A percentile compares a stretch with the other conserved stretches of the same genome.
phyloP scores from a whole-genome alignment of 768 basidiomycete genomes.

The Russula brevipes region DNA sequence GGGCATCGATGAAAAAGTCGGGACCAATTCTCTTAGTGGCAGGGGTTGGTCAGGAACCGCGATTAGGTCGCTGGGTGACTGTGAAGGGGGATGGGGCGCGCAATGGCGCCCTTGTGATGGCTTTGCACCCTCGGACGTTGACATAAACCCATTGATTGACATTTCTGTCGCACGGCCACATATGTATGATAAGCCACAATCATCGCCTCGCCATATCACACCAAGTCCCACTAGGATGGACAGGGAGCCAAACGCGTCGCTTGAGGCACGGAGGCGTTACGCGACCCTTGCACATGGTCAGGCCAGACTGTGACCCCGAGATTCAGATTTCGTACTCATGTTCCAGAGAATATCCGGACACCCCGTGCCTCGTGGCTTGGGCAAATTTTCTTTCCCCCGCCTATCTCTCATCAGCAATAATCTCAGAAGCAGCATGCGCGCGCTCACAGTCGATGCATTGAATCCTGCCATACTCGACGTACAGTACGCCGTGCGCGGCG shows the following conservation, averaged over 20 bases:
- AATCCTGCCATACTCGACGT: slow-evolving; percentile 84
- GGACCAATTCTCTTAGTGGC: slow-evolving; percentile 58
- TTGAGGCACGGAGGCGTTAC: background rate
- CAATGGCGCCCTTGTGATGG: slow-evolving; percentile 68
- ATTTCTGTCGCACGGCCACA: no score
- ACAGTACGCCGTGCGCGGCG: slow-evolving; percentile 95
- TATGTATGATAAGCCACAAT: no score
- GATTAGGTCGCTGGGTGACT: slow-evolving; percentile 83
- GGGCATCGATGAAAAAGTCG: slow-evolving; percentile 16
- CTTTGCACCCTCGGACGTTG: slow-evolving; percentile 43
- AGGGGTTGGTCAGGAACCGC: slow-evolving; percentile 82
- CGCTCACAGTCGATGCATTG: slow-evolving; percentile 63
- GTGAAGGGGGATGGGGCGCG: slow-evolving; percentile 63
- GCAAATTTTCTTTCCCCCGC: background rate
- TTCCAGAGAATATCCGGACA: background rate
- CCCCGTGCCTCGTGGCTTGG: slow-evolving; percentile 2
- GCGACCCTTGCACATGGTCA: background rate
- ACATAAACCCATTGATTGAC: background rate
- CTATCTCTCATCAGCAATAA: background rate
- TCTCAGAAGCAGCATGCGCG: slow-evolving; percentile 26
- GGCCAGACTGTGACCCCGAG: no score
- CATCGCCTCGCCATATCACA: no score
- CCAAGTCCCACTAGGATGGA: no score
- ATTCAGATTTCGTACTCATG: background rate
- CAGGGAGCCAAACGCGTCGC: background rate